phyloP scores from a whole-genome alignment of 1,284 basidiomycete genomes.

The Malassezia globosa region DNA sequence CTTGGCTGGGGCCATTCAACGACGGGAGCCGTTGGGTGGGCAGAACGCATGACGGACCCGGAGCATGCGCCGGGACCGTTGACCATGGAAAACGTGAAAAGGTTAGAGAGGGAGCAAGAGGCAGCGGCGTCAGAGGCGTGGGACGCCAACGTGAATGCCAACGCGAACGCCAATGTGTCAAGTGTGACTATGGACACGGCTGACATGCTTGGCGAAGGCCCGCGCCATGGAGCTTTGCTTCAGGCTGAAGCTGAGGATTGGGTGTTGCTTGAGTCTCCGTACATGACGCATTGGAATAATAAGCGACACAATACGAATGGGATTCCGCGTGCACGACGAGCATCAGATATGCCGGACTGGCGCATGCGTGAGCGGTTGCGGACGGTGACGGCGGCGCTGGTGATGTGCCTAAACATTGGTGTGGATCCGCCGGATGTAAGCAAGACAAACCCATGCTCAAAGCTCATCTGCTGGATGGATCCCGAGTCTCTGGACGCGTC shows the following conservation, averaged over 20 bases:
- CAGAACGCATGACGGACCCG: too few species aligned
- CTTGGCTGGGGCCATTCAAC: too few species aligned
- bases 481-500: slow-evolving; percentile 67
- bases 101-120: not conserved
- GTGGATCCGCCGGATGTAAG: slow-evolving; percentile 94
- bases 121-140: not conserved
- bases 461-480: slow-evolving; percentile 94
- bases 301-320: slow-evolving; percentile 79
- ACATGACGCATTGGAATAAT: slow-evolving; percentile 44
- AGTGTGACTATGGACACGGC: too few species aligned
- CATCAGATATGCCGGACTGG: slow-evolving; percentile 58
- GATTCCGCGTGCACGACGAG: slow-evolving; percentile 61
- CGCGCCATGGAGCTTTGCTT: slow-evolving; percentile 39
- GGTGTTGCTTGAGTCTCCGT: slow-evolving; percentile 39
- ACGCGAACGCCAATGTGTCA: too few species aligned
- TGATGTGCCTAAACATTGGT: slow-evolving; percentile 91
- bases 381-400: slow-evolving; percentile 81
- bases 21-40: too few species aligned
- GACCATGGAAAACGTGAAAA: not conserved
- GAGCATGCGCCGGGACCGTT: not conserved
- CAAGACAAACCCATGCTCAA: slow-evolving; percentile 91
- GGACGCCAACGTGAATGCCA: too few species aligned
- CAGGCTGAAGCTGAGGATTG: slow-evolving; percentile 39
- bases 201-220: too few species aligned
- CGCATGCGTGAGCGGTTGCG: slow-evolving; percentile 67